Base-by-base conservation (phyloP, 352 stramenopile species). In the Globisporangium polare region DNA sequence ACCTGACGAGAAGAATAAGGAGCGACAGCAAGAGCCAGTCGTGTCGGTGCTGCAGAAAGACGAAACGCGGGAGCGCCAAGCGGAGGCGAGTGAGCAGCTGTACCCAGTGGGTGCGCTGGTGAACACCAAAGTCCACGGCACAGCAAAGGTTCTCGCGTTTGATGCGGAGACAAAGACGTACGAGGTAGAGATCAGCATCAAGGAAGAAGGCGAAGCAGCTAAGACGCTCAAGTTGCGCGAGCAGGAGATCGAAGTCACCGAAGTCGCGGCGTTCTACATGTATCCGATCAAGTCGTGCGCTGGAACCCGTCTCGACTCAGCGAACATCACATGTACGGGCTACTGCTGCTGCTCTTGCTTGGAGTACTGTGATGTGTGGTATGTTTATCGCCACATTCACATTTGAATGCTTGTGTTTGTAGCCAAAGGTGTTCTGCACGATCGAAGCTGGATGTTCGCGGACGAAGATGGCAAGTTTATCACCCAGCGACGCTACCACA, bases 211-310 rank as follows among this genome's bases (percentile, higher is more conserved):
- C 9, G 51, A 15, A 5, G 26, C 15, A 17, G 45, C 20, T 27
- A 31, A 69, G 31, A 64, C 24, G 9, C 47, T 70, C 10, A 69
- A 52, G 20, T 45, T 86, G 1, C 12, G 29, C 10, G 33, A 62
- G 15, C 43, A 60, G 0, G 53, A 76, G 43, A 42, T 90, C 26
- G 53, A 76, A 10, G 57, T 68, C 52, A 65, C 75, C 0, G 51
- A 47, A 9, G 74, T 92, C 22, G 42, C 55, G 1, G 84, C 82
- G 1, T 68, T 94, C 9, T 80, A 69, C 60, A 62, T 96, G 43
- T 96, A 95, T 66, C 88, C 88, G 31, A 75, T 96, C 70, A 95
- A 96, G 67, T 90, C 77, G n/a, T 94, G 86, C 63, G 70, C 66
- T 50, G 81, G 79, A 0, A 79, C 90, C n/a, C 67, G 72, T 3